Percentiles rank a stretch among this genome's conserved stretches.
These are phyloP conservation scores for Fusarium bactridioides DNA, from an alignment of 2,329 filamentous ascomycete genomes.

Conservation along the genomic window DNA sequence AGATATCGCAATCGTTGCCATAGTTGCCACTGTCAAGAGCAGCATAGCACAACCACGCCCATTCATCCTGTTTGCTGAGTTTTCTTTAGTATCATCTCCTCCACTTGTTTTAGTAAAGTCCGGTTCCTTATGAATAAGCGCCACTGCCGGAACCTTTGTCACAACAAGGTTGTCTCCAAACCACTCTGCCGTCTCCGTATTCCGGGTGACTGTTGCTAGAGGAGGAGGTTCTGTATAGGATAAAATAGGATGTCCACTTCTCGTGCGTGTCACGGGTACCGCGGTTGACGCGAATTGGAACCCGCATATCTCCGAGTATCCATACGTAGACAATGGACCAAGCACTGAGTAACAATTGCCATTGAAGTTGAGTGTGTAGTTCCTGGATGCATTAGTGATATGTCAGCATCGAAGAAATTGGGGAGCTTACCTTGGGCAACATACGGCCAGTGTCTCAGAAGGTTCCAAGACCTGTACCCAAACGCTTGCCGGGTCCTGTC, in stretches of 20 bases:
- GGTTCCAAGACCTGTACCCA: neutral
- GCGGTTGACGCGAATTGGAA: neutral
- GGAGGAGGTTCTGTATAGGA: neutral
- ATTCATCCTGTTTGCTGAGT: neutral
- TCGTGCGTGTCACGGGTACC: neutral
- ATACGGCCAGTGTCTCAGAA: constrained; percentile 33
- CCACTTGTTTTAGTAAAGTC: neutral
- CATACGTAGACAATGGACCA: neutral
- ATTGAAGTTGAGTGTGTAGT: constrained; percentile 8
- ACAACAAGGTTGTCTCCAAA: neutral
- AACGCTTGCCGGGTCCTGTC: neutral
- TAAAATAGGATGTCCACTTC: too few relatives aligned
- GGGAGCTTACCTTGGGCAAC: constrained; percentile 32
- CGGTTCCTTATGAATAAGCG: neutral
- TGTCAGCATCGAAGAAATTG: too few relatives aligned
- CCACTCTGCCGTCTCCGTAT: neutral
- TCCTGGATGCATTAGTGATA: neutral
- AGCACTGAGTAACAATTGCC: constrained; percentile 23
- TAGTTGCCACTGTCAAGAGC: neutral
- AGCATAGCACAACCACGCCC: neutral
- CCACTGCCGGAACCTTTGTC: constrained; percentile 3
- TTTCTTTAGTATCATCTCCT: neutral
- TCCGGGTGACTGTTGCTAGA: neutral
- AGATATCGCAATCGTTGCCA: neutral
- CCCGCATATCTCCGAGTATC: neutral